Conservation (phyloP, 2,329 filamentous ascomycete species). For the Fusarium dlaminii region DNA sequence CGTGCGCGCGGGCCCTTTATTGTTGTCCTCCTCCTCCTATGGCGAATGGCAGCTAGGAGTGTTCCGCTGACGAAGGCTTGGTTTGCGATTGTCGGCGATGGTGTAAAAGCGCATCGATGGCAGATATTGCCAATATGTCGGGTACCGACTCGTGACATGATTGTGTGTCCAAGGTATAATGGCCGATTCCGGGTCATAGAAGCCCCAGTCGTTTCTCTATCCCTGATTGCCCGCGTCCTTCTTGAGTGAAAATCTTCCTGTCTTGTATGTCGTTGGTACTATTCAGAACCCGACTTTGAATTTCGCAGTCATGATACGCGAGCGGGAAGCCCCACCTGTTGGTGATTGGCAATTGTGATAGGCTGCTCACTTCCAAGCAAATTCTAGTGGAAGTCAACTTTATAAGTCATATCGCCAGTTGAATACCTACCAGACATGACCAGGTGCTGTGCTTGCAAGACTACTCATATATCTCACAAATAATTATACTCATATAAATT, state of each 20-base stretch:
- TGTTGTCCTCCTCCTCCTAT: constrained; percentile 11
- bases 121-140: constrained; percentile 52
- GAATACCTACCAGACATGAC: background rate
- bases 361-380: background rate
- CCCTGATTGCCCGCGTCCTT: background rate
- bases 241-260: background rate
- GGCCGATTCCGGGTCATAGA: background rate
- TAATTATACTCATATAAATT: background rate
- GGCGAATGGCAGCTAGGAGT: constrained; percentile 28
- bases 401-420: background rate
- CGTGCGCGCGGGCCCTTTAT: constrained; percentile 27
- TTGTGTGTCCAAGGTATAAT: constrained; percentile 1
- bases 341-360: constrained; percentile 6
- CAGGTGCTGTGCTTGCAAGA: background rate
- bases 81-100: constrained; percentile 36
- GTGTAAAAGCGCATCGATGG: constrained; percentile 54
- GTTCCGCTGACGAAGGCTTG: constrained; percentile 40
- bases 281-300: constrained; percentile 20
- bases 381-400: background rate
- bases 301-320: constrained; percentile 18
- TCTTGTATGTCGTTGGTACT: constrained; percentile 14
- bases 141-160: constrained; percentile 52
- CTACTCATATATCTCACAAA: background rate
- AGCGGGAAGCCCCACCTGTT: constrained; percentile 17
- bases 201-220: background rate